Conservation (phyloP, 768 basidiomycete genomes). For the Clitopilus passeckerianus region DNA sequence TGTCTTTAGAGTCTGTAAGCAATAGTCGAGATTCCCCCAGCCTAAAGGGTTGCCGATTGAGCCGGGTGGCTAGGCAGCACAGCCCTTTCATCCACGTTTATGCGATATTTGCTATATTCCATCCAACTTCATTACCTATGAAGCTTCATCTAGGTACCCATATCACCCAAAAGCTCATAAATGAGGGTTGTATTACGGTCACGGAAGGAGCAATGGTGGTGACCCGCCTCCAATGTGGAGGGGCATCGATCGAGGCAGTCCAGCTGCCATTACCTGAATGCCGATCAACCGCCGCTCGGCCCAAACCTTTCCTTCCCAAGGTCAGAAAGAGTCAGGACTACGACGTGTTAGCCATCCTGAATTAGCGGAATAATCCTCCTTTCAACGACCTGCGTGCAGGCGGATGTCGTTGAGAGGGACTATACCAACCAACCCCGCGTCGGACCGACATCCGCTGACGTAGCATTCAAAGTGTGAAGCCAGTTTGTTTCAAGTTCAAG, state of each 20-base stretch:
- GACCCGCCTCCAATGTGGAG: neutral
- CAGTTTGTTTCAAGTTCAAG: too few relatives aligned
- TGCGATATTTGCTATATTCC: neutral
- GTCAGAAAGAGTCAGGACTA: too few relatives aligned
- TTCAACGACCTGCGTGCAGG: too few relatives aligned
- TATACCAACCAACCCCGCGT: too few relatives aligned
- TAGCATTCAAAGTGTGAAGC: too few relatives aligned
- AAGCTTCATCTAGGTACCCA: neutral
- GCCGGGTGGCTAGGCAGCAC: neutral
- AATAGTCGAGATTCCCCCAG: neutral
- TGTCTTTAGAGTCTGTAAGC: neutral
- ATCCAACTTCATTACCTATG: neutral
- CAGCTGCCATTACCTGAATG: neutral
- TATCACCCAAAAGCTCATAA: neutral
- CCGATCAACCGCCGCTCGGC: neutral
- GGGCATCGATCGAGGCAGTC: neutral
- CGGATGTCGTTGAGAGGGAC: too few relatives aligned
- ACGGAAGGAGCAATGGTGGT: too few relatives aligned
- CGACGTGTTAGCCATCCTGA: too few relatives aligned
- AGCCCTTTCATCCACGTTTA: neutral
- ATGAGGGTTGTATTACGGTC: too few relatives aligned
- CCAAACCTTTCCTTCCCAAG: neutral
- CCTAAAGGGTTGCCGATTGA: neutral
- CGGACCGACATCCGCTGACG: too few relatives aligned
- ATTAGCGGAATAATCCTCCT: too few relatives aligned